Evolutionary conservation across 208 protist genomes (phyloP), one percentile per base, ranked within the genome.

Genomic region (Phytomonas serpens): DNA sequence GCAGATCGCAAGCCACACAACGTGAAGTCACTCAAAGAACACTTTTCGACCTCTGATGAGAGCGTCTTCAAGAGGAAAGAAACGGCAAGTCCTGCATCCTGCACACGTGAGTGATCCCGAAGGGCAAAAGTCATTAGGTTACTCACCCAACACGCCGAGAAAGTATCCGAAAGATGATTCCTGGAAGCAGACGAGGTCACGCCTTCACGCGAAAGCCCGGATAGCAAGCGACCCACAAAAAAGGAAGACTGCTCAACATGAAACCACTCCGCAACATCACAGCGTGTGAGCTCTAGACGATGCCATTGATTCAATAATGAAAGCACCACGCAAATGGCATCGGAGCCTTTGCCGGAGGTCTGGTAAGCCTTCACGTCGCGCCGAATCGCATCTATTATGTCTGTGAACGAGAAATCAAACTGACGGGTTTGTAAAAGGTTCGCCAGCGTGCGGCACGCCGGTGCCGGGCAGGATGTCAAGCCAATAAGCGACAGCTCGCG

Each of bases 321-420:
- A 19, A 78, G 36, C 23, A 64, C 52, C 37, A 63, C 63, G 62
- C 64, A 51, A n/a, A 61, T 30, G 19, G 29, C 32, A 13, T 51
- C 33, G 30, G n/a, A 9, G 51, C 30, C 61, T 14, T 68, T 2
- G 2, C 61, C 13, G 40, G 40, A 19, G 6, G 9, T 23, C 40
- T 10, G 7, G 40, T 1, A 47, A 10, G 40, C 40, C 40, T 47
- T 3, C 7, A 47, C 40, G 13, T 47, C 40, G 40, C 40, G 40
- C 9, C 40, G 40, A 47, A 47, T 10, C 13, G 40, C 3, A 47
- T 47, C 40, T 2, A 47, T 47, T 11, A 47, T 3, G 13, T 19
- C 40, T 7, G 62, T n/a, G 42, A 70, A 11, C 5, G 67, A 11
- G 14, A 23, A 47, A 47, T 47, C 40, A 47, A 47, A 47, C 40